phyloP scores from a whole-genome alignment of 2,329 filamentous ascomycete species.

The Penicillium sp. region DNA sequence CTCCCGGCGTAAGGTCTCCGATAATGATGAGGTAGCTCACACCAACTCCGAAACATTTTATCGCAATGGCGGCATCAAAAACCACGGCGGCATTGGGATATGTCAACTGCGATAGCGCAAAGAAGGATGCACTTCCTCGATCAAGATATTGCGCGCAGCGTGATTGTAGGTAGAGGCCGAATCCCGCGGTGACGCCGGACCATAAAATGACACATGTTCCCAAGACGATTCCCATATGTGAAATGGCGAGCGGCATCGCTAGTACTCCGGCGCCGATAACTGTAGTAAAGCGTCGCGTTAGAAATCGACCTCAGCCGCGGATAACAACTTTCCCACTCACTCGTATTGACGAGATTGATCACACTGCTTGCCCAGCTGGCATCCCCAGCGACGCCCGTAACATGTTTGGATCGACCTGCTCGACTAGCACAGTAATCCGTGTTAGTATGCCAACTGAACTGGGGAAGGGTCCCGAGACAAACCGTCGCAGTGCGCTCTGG shows the following conservation, averaged over 20 bases:
- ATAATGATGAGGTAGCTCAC: constrained; percentile 99
- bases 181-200: constrained; percentile 84
- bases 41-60: constrained; percentile 97
- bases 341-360: constrained; percentile 95
- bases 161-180: constrained; percentile 92
- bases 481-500: constrained; percentile 32
- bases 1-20: constrained; percentile 95
- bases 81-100: constrained; percentile 94
- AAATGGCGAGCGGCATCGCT: constrained; percentile 92
- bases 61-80: constrained; percentile 91
- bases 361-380: constrained; percentile 89
- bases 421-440: constrained; percentile 23
- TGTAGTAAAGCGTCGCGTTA: constrained; percentile 36
- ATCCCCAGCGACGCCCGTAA: constrained; percentile 66
- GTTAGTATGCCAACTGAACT: background rate
- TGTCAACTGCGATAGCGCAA: constrained; percentile 93
- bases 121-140: constrained; percentile 84
- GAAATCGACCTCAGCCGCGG: background rate
- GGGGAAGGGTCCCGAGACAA: constrained; percentile 1
- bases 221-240: constrained; percentile 88
- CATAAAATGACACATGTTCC: constrained; percentile 83
- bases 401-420: constrained; percentile 61
- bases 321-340: constrained; percentile 48
- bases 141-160: constrained; percentile 92
- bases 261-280: constrained; percentile 92